Base-by-base conservation (phyloP, 2,329 filamentous ascomycete genomes). In the Paraconiothyrium brasiliense region DNA sequence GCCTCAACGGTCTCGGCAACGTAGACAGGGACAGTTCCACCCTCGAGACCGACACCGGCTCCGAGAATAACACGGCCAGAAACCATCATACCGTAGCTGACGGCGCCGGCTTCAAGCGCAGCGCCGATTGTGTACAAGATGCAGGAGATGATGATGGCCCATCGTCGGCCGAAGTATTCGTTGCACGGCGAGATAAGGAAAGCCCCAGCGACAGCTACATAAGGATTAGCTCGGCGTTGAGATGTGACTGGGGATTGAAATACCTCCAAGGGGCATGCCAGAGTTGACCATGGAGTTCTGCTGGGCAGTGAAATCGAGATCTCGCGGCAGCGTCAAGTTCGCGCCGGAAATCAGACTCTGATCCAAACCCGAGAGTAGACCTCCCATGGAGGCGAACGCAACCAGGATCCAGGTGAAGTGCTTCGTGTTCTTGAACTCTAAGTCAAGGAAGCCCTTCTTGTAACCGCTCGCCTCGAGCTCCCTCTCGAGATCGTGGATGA, bases 341-440 rank as follows among this genome's bases (percentile, higher is more conserved):
- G 90, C 90, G 56, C 90, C 90, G 13, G 86, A 89, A 69, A 92
- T 92, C 59, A 92, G 81, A 49, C 87, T 90, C 77, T 92, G 90
- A 71, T 92, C 90, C 22, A 92, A 83, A 62, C 90, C 90, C 1
- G 88, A 91, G 0, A 92, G 84, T 24, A 92, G 80, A 73, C 90
- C 90, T 54, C 90, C 90, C 88, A 92, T 90, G 16, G 87, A 90
- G n/a, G 90, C 90, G 68, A 92, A 92, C 1, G 84, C 87, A 48
- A 91, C 88, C 14, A 91, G 83, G 16, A 90, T 78, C 81, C 85
- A 90, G 30, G 89, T 92, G 74, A 91, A 92, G 70, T 87, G 78
- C 57, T 82, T 85, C 0, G 89, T 87, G 73, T 90, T 84, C 54
- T 82, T 82, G 78, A 91, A 88, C 39, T 85, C 78, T 47, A 90